These are phyloP conservation scores for Trichophyton schoenleinii DNA, from an alignment of 2,329 filamentous ascomycete genomes.

Conservation along the genomic window DNA sequence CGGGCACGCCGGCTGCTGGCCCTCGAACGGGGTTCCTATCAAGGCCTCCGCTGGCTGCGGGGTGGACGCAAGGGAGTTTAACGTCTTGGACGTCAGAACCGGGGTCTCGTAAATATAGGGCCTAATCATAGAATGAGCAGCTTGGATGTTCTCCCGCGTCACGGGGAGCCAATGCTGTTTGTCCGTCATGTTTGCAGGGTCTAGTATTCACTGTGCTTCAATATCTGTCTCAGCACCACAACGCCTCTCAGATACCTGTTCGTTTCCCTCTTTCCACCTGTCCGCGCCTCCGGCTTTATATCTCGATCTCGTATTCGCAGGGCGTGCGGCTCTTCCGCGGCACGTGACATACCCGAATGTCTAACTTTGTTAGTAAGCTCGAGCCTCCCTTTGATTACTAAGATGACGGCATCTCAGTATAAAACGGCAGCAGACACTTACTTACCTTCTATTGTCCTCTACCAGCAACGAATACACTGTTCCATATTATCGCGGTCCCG, in stretches of 20 bases:
- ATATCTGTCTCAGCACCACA: no score
- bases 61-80: constrained; percentile 62
- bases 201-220: not conserved
- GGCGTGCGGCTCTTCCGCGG: no score
- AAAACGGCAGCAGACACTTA: no score
- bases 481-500: no score
- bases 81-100: constrained; percentile 63
- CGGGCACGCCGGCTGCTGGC: constrained; percentile 48
- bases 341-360: no score
- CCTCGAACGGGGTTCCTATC: constrained; percentile 45
- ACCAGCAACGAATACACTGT: no score
- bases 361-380: no score
- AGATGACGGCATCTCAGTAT: no score
- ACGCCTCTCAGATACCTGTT: no score
- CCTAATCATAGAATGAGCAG: constrained; percentile 60
- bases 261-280: no score
- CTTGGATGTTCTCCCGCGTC: constrained; percentile 56
- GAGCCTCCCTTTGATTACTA: no score
- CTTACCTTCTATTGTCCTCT: no score
- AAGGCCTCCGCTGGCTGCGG: constrained; percentile 47
- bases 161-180: constrained; percentile 46
- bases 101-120: constrained; percentile 72
- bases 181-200: constrained; percentile 31
- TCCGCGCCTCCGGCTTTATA: not conserved
- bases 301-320: not conserved